Percentiles rank a stretch among this genome's conserved stretches.
phyloP scores from a whole-genome alignment of 169 alveolate species.

The Cryptosporidium baileyi region DNA sequence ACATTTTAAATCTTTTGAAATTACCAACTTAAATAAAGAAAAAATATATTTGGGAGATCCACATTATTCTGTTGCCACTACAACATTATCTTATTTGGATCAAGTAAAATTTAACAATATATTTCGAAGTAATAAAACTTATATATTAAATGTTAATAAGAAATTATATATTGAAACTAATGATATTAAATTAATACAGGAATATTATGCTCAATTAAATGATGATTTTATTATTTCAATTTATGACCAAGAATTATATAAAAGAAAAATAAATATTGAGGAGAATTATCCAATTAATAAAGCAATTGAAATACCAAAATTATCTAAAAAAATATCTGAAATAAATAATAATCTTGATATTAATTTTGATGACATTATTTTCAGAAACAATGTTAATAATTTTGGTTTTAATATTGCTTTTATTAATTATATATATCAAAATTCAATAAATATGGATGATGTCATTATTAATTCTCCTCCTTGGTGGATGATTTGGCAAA shows the following conservation, averaged over 20 bases:
- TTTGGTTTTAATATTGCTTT: constrained; percentile 51
- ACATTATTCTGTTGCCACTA: not conserved
- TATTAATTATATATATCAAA: constrained; percentile 18
- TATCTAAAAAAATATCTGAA: not conserved
- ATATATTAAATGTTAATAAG: not conserved
- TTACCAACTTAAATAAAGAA: not conserved
- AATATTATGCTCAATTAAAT: not conserved
- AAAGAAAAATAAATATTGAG: not conserved
- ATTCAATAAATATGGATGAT: constrained; percentile 32
- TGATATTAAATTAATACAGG: not conserved
- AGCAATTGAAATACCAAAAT: not conserved
- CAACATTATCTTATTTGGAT: constrained; percentile 2
- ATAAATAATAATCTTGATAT: constrained; percentile 26
- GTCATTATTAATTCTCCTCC: constrained; percentile 18
- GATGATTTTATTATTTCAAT: not conserved
- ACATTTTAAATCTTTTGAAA: constrained; percentile 31
- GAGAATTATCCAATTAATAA: not conserved
- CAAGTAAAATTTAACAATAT: not conserved
- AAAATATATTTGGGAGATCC: not conserved
- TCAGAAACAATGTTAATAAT: constrained; percentile 26
- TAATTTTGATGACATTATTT: not conserved
- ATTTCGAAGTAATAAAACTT: not conserved
- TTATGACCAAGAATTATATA: not conserved
- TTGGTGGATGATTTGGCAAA: constrained; percentile 70
- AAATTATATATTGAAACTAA: not conserved